Base-by-base conservation (phyloP, 75 land plant genomes). In the Gnetum montanum region DNA sequence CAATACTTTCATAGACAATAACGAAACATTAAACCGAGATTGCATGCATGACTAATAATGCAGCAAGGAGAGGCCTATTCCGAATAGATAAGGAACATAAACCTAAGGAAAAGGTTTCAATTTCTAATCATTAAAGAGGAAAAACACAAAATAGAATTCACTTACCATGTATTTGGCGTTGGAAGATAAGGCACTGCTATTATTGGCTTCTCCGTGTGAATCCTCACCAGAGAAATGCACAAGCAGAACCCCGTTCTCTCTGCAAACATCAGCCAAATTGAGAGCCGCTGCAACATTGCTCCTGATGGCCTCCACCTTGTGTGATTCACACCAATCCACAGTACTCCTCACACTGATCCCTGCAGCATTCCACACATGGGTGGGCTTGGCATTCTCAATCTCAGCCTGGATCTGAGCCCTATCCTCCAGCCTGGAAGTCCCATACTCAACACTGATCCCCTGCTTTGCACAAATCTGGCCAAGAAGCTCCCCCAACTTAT, bases 241-340 rank as follows among this genome's bases (percentile, higher is more conserved):
- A 60, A 80, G 49, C 37, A 80, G 26, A 56, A 80, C 28, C 5
- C 61, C 76, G 22, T 69, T 58, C 65, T 72, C 84, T 49, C 49
- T 55, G 72, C 82, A 77, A 3, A 80, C 49, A 60, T 80, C 83
- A 8, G 83, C 83, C 47, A 80, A 43, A 15, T 49, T 80, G 38
- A 80, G 34, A 48, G 82, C 72, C 4, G 82, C 84, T 3, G 73
- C 77, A 35, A 80, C 84, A 58, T 80, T 80, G 43, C 77, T 76
- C 12, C 77, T 56, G 27, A 80, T 80, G 12, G 84, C 77, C 64
- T 80, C 84, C 2, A 49, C 41, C 69, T 80, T 80, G 61, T 80
- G 82, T 22, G 66, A 67, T 56, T 80, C 84, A 54, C 84, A 77
- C 83, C 83, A 80, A 41, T 80, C 83, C 34, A 80, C 81, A 64